Evolutionary conservation across 2,329 filamentous ascomycete genomes (phyloP), one percentile per base, ranked within the genome.

Genomic region (Colletotrichum euphorbiae): DNA sequence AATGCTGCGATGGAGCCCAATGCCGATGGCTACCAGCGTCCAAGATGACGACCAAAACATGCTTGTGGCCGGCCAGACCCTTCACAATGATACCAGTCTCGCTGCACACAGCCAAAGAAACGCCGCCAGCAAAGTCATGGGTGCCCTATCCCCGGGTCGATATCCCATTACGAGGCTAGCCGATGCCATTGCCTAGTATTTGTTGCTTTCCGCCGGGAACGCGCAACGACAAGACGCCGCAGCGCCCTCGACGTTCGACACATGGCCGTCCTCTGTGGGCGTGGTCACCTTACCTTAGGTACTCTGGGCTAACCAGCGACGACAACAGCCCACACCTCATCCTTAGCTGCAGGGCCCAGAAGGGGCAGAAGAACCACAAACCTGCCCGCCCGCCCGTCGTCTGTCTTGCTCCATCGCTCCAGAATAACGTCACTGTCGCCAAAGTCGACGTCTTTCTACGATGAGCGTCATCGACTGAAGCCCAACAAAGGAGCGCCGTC

Each of bases 131-230:
- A 59, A 65, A 68, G 65, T 60, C 65, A 68, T 60, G 65, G 61
- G 61, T 59, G 60, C 61, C 46, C 61, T 36, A 62, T 65, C 60
- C 65, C 28, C 61, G 65, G 54, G 6, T 68, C 65, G 54, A 59
- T 65, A 65, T 65, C 48, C 65, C 65, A 60, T 38, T 65, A 68
- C 54, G 62, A 59, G 65, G 65, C 65, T 68, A 68, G 65, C 61
- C 48, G 28, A 13, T 59, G 31, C 45, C 52, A 36, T 65, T 11
- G 28, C 40, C 65, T 33, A 58, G 52, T 52, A 58, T 64, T 65
- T 54, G 40, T 46, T 15, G n/a, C 42, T 58, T 68, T 38, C 65
- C 65, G 65, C 65, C 65, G 46, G 48, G 61, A 65, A 68, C 65
- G 65, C 61, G 46, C 54, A 48, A 55, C 7, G 6, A 28, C n/a